phyloP scores from a whole-genome alignment of 2,329 filamentous ascomycete species.

The Aspergillus ochraceoroseus region DNA sequence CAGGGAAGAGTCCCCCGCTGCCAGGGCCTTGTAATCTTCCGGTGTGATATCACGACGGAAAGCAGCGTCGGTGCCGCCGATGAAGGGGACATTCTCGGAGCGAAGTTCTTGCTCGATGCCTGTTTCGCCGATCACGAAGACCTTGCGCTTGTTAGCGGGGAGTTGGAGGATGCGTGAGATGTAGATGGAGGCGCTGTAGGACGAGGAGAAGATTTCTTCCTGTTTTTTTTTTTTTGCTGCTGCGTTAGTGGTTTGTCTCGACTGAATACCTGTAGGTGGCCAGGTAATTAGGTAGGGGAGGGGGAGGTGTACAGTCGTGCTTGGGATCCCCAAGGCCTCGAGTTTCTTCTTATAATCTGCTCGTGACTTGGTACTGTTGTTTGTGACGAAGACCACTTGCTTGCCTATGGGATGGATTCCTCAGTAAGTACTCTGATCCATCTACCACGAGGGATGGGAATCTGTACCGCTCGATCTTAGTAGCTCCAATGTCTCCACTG shows the following conservation, averaged over 20 bases:
- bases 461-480: constrained; percentile 69
- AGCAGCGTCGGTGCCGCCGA: constrained; percentile 79
- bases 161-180: constrained; percentile 87
- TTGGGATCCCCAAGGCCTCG: constrained; percentile 71
- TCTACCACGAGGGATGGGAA: neutral
- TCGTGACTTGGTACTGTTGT: constrained; percentile 97
- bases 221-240: constrained; percentile 27
- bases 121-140: constrained; percentile 85
- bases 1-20: constrained; percentile 61
- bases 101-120: constrained; percentile 86
- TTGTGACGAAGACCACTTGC: constrained; percentile 90
- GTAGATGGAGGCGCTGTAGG: constrained; percentile 93
- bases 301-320: constrained; percentile 52
- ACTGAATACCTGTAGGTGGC: no score
- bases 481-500: constrained; percentile 78
- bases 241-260: neutral
- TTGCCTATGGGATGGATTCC: constrained; percentile 59
- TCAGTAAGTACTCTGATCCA: neutral
- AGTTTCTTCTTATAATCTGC: constrained; percentile 91
- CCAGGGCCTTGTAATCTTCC: constrained; percentile 74
- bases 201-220: constrained; percentile 94
- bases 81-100: constrained; percentile 70
- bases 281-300: no score
- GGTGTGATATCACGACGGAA: constrained; percentile 72
- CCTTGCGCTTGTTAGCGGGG: constrained; percentile 75